Evolutionary conservation across 768 basidiomycete genomes (phyloP), one percentile per base, ranked within the genome.

Genomic region (Suillus decipiens): DNA sequence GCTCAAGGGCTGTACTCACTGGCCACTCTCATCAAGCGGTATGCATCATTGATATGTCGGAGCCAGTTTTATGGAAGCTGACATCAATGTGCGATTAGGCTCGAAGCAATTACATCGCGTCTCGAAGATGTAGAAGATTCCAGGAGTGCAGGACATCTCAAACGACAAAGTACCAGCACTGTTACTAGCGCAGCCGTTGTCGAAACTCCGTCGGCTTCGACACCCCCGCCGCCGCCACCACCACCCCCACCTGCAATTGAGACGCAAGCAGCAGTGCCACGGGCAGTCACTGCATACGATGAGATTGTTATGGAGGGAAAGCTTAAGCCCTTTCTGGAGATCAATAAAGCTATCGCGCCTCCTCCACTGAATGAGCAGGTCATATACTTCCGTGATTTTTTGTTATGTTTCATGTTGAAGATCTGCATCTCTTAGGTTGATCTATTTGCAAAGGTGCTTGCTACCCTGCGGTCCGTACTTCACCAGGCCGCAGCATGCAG

Each of bases 31-130:
- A 90, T 91, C 74, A 93, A 92, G 76, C 86, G 92, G 90, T 90
- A 71, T 61, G 81, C 71, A 50, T 36, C 54, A 55, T 47, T 55
- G 10, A 28, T 17, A 10, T 50, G 39, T 66, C 45, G 15, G 24
- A 61, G 17, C 55, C 9, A 41, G 17, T 19, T 67, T 42, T 63
- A 61, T 39, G 58, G 24, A 24, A 63, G 47, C 51, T 55, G 17
- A 53, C 36, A 54, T 43, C 61, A 59, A 68, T 34, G 39, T 48
- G 6, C 8, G 24, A 37, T 36, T 71, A 95, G 95, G 67, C 85
- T 95, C 58, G 92, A 96, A 81, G 97, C 97, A 31, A 93, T 95
- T 10, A 95, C 94, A 7, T 93, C 92, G 50, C 87, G 97, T 39
- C 86, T 99, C 41, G 97, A 99, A 76, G 97, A 99, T 72, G 80